Evolutionary conservation across 345 rosid species (phyloP).

Genomic region (Citrus trifoliata): DNA sequence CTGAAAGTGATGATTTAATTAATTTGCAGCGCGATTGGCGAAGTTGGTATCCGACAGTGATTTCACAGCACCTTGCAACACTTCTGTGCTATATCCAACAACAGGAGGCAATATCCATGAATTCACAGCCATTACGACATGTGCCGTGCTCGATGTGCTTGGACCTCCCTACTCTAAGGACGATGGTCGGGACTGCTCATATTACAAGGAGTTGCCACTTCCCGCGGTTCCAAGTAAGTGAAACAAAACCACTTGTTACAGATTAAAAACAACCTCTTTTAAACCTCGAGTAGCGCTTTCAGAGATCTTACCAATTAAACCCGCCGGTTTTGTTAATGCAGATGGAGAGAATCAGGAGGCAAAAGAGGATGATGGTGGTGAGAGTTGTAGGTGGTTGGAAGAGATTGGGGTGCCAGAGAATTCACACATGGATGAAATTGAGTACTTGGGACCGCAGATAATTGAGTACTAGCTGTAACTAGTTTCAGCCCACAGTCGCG

Average conservation of each 20-base stretch:
- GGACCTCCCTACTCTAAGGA: conserved; percentile 70
- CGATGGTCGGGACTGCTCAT: conserved; percentile 59
- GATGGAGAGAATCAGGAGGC: conserved; percentile 24
- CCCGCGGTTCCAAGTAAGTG: conserved; percentile 35
- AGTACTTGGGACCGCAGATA: conserved; percentile 58
- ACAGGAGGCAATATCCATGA: conserved; percentile 73
- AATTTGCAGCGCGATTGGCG: conserved; percentile 49
- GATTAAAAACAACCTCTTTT: no score
- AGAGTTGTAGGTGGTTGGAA: conserved; percentile 41
- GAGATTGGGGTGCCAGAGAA: conserved; percentile 57
- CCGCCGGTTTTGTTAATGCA: conserved; percentile 20
- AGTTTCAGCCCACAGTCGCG: not conserved
- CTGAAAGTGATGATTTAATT: not conserved
- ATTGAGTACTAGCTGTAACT: not conserved
- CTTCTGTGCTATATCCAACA: conserved; percentile 68
- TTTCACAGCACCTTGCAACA: conserved; percentile 54
- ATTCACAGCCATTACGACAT: conserved; percentile 61
- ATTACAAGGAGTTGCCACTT: conserved; percentile 47
- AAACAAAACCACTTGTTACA: not conserved
- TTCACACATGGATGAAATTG: conserved; percentile 49
- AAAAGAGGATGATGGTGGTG: conserved; percentile 26
- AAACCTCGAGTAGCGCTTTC: not conserved
- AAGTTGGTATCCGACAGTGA: conserved; percentile 26
- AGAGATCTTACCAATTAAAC: not conserved
- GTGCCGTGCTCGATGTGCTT: conserved; percentile 62